Conservation (phyloP, 257 asterid genomes). For the Nicotiana noctiflora region DNA sequence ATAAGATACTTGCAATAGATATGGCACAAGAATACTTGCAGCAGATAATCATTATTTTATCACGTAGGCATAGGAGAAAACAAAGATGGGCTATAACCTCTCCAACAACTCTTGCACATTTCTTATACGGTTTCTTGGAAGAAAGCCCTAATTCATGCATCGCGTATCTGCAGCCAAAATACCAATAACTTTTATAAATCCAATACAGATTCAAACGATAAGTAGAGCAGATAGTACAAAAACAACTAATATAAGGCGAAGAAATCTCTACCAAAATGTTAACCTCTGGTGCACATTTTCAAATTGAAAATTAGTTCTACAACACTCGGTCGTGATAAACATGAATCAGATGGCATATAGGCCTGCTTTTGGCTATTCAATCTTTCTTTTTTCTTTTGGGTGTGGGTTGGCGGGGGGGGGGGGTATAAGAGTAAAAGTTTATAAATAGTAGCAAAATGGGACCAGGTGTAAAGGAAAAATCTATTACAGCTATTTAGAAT, state of each 20-base stretch:
- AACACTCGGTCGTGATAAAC: background rate
- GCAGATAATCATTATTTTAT: background rate
- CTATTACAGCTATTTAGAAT: background rate
- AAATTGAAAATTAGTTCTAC: background rate
- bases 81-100: constrained; percentile 55
- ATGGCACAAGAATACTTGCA: background rate
- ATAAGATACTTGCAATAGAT: background rate
- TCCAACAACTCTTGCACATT: constrained; percentile 98
- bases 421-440: too few relatives aligned
- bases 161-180: constrained; percentile 53
- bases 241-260: background rate
- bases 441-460: too few relatives aligned
- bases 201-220: background rate
- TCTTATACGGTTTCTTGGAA: constrained; percentile 85
- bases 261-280: background rate
- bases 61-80: background rate
- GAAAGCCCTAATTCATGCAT: constrained; percentile 97
- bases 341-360: background rate
- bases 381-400: background rate
- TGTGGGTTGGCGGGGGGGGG: too few relatives aligned
- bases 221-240: background rate
- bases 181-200: background rate
- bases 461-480: background rate
- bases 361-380: background rate
- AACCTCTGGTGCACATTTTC: background rate